Evolutionary conservation across 306 rosid genomes (phyloP), one percentile per base, ranked within the genome.

Genomic region (Sesbania bispinosa): DNA sequence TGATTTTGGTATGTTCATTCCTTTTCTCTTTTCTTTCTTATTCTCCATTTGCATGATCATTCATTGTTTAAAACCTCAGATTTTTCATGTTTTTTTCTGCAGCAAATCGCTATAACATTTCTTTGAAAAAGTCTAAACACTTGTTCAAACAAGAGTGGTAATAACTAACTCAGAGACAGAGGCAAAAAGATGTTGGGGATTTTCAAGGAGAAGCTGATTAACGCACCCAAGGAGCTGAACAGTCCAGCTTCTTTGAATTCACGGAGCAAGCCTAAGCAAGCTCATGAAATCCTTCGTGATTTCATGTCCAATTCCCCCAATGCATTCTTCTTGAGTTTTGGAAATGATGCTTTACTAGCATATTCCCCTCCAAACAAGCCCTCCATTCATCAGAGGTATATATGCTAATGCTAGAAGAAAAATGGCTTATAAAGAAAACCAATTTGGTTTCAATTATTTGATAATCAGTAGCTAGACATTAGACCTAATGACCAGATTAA

Each of bases 181-280:
- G 35, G 57, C 33, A 60, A 78, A n/a, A n/a, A 80, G 16, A 93
- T 93, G 98, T 87, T 90, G 76, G 92, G 90, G 1, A 87, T 94
- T 79, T 94, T 94, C 90, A 87, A 85, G 78, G 87, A 85, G 60
- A 89, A 74, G 26, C 76, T 88, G 77, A 94, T 86, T 7, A 81
- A 85, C 43, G 92, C 98, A 63, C 98, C 98, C 0, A 80, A 88
- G 81, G 98, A 94, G 88, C 91, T 94, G 24, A 76, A 88, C 10
- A 93, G 98, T 77, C 94, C 98, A 11, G 93, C 85, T 41, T 53
- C 90, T 33, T 23, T 36, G 69, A 69, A 60, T 69, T 79, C 80
- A 10, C 52, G 80, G 30, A 39, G 45, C 58, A 88, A 81, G 79
- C 84, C 92, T 2, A 88, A 88, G 74, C 82, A 33, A 43, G 59